Percentiles rank a stretch among this genome's conserved stretches.
Evolutionary conservation across 2,329 filamentous ascomycete species (phyloP).

Genomic region (Aureobasidium leucospermi): DNA sequence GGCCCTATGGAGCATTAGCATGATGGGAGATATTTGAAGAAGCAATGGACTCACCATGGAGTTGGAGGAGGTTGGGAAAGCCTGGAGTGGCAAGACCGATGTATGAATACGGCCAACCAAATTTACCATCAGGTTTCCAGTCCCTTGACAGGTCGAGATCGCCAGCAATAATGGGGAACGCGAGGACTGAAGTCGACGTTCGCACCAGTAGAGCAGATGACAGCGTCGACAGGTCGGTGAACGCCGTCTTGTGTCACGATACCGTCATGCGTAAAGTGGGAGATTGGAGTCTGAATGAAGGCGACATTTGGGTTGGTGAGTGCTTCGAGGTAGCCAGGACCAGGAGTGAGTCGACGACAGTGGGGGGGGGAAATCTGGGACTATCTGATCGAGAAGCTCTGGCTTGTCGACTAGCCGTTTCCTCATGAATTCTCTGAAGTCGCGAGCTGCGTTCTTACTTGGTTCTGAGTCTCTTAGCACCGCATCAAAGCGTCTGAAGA

Average conservation of each 20-base stretch:
- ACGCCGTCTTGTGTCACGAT: slow-evolving; percentile 52
- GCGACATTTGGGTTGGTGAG: slow-evolving; percentile 27
- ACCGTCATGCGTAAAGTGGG: slow-evolving; percentile 50
- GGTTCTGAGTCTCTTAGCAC: slow-evolving; percentile 32
- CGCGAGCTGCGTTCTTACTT: slow-evolving; percentile 19
- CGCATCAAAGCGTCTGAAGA: slow-evolving; percentile 44
- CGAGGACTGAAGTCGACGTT: too few species aligned
- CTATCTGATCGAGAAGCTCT: slow-evolving; percentile 26
- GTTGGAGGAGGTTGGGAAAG: too few species aligned
- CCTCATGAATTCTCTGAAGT: slow-evolving; percentile 38
- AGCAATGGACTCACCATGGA: too few species aligned
- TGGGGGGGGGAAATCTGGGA: slow-evolving; percentile 36
- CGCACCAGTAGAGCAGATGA: too few species aligned
- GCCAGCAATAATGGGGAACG: too few species aligned
- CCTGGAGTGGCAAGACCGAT: too few species aligned
- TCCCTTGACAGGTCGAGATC: too few species aligned
- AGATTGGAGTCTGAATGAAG: slow-evolving; percentile 51
- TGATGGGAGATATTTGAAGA: too few species aligned
- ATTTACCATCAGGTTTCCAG: too few species aligned
- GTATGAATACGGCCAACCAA: too few species aligned
- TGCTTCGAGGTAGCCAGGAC: slow-evolving; percentile 35
- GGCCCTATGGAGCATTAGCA: too few species aligned
- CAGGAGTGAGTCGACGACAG: slow-evolving; percentile 41
- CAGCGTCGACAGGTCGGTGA: too few species aligned
- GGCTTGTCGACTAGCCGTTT: slow-evolving; percentile 47